Base-by-base conservation (phyloP, 2,329 filamentous ascomycete genomes). In the Sporothrix luriei region DNA sequence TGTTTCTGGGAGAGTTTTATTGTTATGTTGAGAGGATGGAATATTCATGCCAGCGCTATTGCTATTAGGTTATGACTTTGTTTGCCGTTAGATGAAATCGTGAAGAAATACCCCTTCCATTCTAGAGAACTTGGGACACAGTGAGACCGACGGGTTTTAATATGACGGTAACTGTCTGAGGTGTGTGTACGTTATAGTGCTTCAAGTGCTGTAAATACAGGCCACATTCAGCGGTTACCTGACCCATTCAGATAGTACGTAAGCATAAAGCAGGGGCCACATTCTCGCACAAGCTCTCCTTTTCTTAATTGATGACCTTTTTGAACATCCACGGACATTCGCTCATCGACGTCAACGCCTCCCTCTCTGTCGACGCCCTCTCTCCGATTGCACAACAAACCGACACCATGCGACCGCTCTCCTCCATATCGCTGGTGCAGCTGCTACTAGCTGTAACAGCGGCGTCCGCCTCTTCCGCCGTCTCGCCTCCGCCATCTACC, bases 391-490 rank as follows among this genome's bases (percentile, higher is more conserved):
- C n/a, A 54, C 21, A 26, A n/a, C 24, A 26, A 55, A 9, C 24
- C 16, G 51, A 40, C 48, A 71, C 52, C 13, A 71, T 69, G 66
- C 70, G 62, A 29, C 16, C 49, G 3, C 4, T 65, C 48, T 24
- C 21, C 38, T 57, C 57, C 40, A 11, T 62, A 26, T 62, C 62
- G 4, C 24, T 67, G 13, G 4, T 66, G 4, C 49, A 55, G 62
- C 67, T 71, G 68, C 70, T 71, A 21, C 49, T 70, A 3, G 68
- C 72, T 3, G 61, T 66, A 26, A 46, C 62, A 9, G 46, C 70
- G 9, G 61, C 68, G 16, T 49, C 61, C 11, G 55, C 66, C 13
- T 46, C 64, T 4, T 10, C 68, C n/a, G 48, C 54, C 19, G 57
- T 40, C 24, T 52, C 69, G 1, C n/a, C 57, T 10, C 29, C 38